Evolutionary conservation across 2,329 filamentous ascomycete genomes (phyloP).

Genomic region (Xylaria sp.): DNA sequence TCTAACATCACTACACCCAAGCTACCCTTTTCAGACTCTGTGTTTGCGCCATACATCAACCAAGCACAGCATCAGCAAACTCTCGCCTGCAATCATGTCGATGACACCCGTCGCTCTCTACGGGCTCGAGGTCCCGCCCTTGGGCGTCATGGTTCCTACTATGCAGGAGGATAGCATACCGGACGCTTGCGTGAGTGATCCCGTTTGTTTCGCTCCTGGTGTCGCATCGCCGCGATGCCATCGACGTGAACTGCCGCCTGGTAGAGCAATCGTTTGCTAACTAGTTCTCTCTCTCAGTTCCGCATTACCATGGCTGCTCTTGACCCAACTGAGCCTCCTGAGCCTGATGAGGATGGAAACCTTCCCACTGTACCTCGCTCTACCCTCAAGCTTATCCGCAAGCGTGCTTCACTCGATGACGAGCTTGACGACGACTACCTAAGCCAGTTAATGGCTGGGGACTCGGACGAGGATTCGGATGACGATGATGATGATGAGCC

Average conservation of each 20-base stretch:
- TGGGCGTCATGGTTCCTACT: constrained; percentile 81
- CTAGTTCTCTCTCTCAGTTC: constrained; percentile 65
- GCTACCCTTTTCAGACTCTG: neutral
- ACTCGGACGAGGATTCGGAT: constrained; percentile 51
- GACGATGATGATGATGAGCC: constrained; percentile 71
- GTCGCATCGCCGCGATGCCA: neutral
- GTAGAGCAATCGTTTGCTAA: constrained; percentile 36
- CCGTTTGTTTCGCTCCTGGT: neutral
- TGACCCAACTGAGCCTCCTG: constrained; percentile 80
- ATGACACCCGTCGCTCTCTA: constrained; percentile 79
- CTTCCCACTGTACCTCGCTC: constrained; percentile 71
- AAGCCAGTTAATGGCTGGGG: constrained; percentile 56
- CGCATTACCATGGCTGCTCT: constrained; percentile 98
- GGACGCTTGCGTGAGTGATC: constrained; percentile 70
- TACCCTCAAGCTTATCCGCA: constrained; percentile 89
- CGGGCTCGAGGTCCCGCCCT: constrained; percentile 87
- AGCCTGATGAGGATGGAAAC: constrained; percentile 68
- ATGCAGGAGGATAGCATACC: constrained; percentile 70
- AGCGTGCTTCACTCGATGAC: constrained; percentile 65
- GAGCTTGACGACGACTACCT: constrained; percentile 72
- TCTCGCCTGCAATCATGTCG: constrained; percentile 53
- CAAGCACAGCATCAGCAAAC: constrained; percentile 15
- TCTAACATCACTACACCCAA: neutral
- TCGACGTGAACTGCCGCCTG: neutral
- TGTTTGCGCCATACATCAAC: constrained; percentile 10